Evolutionary conservation across 768 basidiomycete genomes (phyloP).

Genomic region (Boletus insuetus): DNA sequence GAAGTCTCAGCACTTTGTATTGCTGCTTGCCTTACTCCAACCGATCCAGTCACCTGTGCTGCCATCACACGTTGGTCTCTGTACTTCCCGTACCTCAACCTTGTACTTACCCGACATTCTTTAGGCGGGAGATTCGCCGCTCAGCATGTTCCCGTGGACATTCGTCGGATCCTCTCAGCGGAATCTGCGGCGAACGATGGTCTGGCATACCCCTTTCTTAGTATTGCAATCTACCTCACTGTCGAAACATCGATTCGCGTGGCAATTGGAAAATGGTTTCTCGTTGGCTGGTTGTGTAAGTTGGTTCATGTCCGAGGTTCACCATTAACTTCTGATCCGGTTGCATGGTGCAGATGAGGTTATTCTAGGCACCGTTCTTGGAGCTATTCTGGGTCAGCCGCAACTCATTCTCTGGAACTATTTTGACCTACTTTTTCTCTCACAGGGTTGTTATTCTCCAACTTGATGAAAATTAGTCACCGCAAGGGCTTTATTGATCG

Average conservation of each 20-base stretch:
- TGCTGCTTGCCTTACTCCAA: constrained; percentile 88
- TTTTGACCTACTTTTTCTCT: not conserved
- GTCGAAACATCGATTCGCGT: constrained; percentile 58
- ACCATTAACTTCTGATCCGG: not conserved
- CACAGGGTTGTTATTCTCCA: constrained; percentile 63
- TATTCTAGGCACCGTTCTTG: constrained; percentile 67
- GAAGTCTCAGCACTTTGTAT: constrained; percentile 80
- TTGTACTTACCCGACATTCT: not conserved
- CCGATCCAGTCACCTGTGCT: constrained; percentile 92
- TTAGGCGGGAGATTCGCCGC: constrained; percentile 69
- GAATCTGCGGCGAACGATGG: constrained; percentile 97
- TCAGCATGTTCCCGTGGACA: constrained; percentile 66
- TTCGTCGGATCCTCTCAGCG: constrained; percentile 79
- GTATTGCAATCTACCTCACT: constrained; percentile 82
- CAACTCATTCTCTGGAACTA: not conserved
- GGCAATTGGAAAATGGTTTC: constrained; percentile 82
- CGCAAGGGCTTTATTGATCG: constrained; percentile 64
- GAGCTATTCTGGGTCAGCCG: constrained; percentile 49
- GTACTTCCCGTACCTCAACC: not conserved
- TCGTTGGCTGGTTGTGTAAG: constrained; percentile 76
- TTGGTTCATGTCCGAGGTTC: not conserved
- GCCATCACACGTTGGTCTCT: constrained; percentile 61
- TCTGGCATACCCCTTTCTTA: constrained; percentile 89
- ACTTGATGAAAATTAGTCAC: constrained; percentile 71
- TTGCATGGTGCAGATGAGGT: constrained; percentile 64